phyloP scores from a whole-genome alignment of 2,329 filamentous ascomycete genomes.

The Tolypocladium capitatum region DNA sequence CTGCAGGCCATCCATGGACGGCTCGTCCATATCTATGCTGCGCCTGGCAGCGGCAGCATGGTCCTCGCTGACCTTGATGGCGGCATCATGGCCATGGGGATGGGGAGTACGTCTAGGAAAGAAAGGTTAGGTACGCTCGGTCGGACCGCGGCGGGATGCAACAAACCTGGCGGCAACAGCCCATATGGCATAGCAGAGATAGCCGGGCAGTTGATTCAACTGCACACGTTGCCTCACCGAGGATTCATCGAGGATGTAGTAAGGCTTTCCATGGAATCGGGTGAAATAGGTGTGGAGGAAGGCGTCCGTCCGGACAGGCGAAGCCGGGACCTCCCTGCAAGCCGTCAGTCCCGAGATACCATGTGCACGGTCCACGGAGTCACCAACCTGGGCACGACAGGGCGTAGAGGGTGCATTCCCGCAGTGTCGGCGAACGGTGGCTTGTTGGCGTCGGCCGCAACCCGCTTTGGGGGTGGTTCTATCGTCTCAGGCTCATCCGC shows the following conservation, averaged over 20 bases:
- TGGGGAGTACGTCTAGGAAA: conserved; percentile 50
- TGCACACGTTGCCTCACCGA: conserved; percentile 60
- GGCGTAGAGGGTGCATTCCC: too few species aligned
- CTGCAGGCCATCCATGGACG: conserved; percentile 66
- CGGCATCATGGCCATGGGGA: conserved; percentile 52
- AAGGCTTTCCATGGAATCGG: conserved; percentile 70
- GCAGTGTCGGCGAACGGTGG: conserved; percentile 4
- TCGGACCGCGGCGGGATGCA: not conserved
- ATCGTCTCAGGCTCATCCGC: conserved; percentile 3
- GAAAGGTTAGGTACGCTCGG: conserved; percentile 1
- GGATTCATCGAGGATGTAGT: conserved; percentile 67
- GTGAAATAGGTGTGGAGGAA: conserved; percentile 69
- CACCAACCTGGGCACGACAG: not conserved
- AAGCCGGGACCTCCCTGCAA: conserved; percentile 30
- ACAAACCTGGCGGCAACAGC: conserved; percentile 49
- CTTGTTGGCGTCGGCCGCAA: conserved; percentile 21
- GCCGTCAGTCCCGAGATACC: not conserved
- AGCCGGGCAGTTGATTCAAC: conserved; percentile 48
- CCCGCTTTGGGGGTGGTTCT: conserved; percentile 28
- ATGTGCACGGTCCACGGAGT: not conserved
- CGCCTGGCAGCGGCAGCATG: conserved; percentile 56
- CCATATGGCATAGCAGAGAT: conserved; percentile 43
- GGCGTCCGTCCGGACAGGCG: conserved; percentile 41
- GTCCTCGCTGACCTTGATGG: conserved; percentile 56
- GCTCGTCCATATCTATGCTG: conserved; percentile 67